Evolutionary conservation across 2,329 filamentous ascomycete genomes (phyloP).

Genomic region (Penicillium sclerotigenum): DNA sequence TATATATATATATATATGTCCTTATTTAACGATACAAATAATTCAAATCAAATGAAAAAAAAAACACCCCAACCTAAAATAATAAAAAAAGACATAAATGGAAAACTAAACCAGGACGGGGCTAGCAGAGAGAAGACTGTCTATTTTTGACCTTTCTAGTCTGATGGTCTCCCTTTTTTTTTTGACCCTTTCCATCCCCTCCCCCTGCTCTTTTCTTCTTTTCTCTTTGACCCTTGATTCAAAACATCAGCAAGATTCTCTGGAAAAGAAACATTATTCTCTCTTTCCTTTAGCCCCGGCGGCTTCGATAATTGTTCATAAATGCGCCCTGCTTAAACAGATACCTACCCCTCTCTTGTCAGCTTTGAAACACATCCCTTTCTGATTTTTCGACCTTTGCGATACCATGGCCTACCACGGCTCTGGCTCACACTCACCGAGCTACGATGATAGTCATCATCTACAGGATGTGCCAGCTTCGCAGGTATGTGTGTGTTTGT

Average conservation of each 20-base stretch:
- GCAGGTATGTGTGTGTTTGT: conserved; percentile 57
- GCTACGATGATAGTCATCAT: conserved; percentile 60
- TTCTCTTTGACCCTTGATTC: conserved; percentile 13
- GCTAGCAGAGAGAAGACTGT: conserved; percentile 14
- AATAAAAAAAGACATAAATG: not conserved
- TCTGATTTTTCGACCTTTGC: conserved; percentile 8
- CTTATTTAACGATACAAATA: no score
- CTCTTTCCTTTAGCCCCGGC: conserved; percentile 18
- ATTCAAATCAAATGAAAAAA: not conserved
- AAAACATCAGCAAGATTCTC: conserved; percentile 7
- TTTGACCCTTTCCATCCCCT: conserved; percentile 8
- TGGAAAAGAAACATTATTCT: not conserved
- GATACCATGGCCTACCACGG: conserved; percentile 63
- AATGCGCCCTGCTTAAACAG: conserved; percentile 2
- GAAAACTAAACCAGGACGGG: conserved; percentile 10
- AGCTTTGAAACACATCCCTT: conserved; percentile 13
- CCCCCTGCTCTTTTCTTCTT: conserved; percentile 14
- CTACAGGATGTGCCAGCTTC: conserved; percentile 63
- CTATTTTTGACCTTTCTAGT: conserved; percentile 25
- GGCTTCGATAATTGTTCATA: conserved; percentile 13
- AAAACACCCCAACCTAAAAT: not conserved
- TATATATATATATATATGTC: no score
- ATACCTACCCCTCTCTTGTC: conserved; percentile 16
- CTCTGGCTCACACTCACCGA: conserved; percentile 46
- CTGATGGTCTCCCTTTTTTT: conserved; percentile 17